Base-by-base conservation (phyloP, 306 rosid species). In the Sicyos edulis region DNA sequence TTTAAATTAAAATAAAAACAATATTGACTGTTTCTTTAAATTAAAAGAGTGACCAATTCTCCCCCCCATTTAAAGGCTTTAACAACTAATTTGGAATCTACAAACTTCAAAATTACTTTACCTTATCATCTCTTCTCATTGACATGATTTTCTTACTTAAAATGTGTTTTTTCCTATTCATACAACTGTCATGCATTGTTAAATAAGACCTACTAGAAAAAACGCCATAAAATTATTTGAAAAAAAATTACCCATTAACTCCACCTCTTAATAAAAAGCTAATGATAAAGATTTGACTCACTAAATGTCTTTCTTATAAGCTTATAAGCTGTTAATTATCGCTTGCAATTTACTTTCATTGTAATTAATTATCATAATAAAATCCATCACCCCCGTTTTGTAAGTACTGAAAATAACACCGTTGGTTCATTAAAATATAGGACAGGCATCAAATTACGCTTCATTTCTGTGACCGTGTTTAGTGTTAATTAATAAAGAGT, bases 121-220 rank as follows among this genome's bases (percentile, higher is more conserved):
- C 42, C 42, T 26, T 26, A 26, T 26, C 29, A 26, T 26, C 42
- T 37, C 42, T 37, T 37, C 7, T 37, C 5, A 37, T 37, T 26
- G 29, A 26, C 29, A 26, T 26, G 29, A 26, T 26, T 26, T 26
- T 26, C 3, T 26, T 26, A 1, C 29, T 26, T 26, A 26, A 26
- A 26, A 26, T n/a, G 24, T 40, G 11, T 7, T 13, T 29, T 13
- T 15, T 6, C 16, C 45, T 42, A n/a, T 66, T 22, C 40, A 19
- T 67, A 85, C 96, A 85, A 70, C 88, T 88, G 89, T 87, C 55
- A 67, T 67, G 40, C 86, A 82, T 83, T 78, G 73, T 71, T 67
- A 80, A 77, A 78, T 62, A 78, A 79, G 81, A 78, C 13, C 24
- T 10, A 53, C n/a, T 64, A 10, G 53, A 10, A 64, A 10, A 64